Percentiles rank a stretch among this genome's conserved stretches.
Evolutionary conservation across 169 alveolate species (phyloP).

Genomic region (Eimeria zaria): DNA sequence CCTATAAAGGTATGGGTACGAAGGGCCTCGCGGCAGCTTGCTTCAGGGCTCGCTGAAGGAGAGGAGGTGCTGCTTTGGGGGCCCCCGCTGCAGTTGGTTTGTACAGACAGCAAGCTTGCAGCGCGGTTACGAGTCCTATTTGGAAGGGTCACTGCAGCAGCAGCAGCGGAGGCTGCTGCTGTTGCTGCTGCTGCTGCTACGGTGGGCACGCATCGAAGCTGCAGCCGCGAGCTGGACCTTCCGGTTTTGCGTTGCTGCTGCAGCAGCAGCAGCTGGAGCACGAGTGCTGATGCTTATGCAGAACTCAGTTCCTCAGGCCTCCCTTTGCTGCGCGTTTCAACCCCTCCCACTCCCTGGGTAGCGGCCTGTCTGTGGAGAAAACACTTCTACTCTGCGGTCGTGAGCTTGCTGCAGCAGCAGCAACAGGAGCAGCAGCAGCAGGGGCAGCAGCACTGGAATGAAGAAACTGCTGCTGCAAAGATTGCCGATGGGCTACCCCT

Average conservation of each 20-base stretch:
- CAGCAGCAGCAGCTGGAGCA: constrained; percentile 26
- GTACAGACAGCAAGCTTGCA: background rate
- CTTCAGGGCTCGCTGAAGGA: background rate
- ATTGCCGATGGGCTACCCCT: background rate
- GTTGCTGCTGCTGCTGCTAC: background rate
- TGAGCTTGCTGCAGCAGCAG: constrained; percentile 4
- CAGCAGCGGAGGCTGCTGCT: constrained; percentile 40
- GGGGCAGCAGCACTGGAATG: background rate
- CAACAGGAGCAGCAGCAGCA: constrained; percentile 1
- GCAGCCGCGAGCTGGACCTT: background rate
- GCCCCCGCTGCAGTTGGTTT: constrained; percentile 23
- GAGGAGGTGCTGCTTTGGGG: background rate
- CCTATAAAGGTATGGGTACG: constrained; percentile 36
- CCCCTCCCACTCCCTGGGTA: constrained; percentile 20
- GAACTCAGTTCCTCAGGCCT: background rate
- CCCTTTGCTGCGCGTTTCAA: background rate
- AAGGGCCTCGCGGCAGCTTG: background rate
- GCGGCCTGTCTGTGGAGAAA: constrained; percentile 47
- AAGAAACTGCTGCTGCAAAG: background rate
- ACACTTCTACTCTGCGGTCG: constrained; percentile 25
- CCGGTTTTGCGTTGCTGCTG: constrained; percentile 53
- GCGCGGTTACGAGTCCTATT: background rate
- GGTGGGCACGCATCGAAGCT: background rate
- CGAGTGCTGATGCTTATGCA: background rate
- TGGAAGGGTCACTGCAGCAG: background rate